A percentile compares a stretch with the other conserved stretches of the same genome.
These are phyloP conservation scores for Gossypium thurberi DNA, from an alignment of 345 rosid species.

Conservation along the genomic window DNA sequence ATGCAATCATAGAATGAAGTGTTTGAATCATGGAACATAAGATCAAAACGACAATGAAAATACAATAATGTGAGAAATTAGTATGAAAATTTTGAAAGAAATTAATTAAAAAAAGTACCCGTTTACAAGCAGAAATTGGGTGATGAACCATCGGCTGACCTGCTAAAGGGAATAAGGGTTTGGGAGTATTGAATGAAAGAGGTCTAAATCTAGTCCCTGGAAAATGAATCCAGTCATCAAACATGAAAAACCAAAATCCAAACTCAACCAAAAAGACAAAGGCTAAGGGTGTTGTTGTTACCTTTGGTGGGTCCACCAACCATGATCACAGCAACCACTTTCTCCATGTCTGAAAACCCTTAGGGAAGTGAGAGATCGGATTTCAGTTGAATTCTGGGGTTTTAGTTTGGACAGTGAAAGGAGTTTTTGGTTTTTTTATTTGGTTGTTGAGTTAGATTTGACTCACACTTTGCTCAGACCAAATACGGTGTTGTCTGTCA, in stretches of 20 bases:
- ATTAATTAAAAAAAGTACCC: constrained; percentile 28
- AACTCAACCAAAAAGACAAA: neutral
- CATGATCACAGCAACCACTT: constrained; percentile 81
- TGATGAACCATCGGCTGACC: constrained; percentile 92
- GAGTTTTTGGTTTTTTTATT: neutral
- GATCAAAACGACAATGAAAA: neutral
- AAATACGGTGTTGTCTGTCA: neutral
- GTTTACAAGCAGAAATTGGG: constrained; percentile 83
- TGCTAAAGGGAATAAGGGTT: constrained; percentile 77
- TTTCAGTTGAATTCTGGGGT: neutral
- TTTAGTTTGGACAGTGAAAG: neutral
- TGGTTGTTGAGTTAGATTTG: neutral
- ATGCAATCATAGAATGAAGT: neutral
- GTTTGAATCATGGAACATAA: neutral
- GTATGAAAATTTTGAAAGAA: neutral
- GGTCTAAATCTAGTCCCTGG: constrained; percentile 81
- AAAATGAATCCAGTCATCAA: neutral
- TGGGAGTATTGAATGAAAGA: constrained; percentile 66
- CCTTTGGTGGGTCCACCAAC: constrained; percentile 95
- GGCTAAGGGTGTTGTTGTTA: constrained; percentile 9
- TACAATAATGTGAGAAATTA: neutral
- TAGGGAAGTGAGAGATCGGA: neutral
- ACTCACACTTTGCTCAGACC: neutral
- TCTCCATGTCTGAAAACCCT: constrained; percentile 33
- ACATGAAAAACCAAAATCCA: constrained; percentile 6